phyloP scores from a whole-genome alignment of 106 monocot species.

The Vanilla planifolia region DNA sequence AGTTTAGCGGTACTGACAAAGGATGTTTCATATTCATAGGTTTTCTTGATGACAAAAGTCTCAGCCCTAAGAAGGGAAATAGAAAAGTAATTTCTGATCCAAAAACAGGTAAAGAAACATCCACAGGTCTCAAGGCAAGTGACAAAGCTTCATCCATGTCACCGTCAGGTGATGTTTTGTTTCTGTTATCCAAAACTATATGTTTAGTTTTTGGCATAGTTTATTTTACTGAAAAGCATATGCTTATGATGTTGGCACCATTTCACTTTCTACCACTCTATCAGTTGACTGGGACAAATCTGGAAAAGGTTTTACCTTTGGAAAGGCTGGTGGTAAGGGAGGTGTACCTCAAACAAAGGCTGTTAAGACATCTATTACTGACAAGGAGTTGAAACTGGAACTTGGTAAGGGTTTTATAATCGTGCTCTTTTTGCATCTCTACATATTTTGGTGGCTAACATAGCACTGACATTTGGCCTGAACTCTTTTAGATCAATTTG shows the following conservation, averaged over 20 bases:
- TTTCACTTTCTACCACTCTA: conserved; percentile 11
- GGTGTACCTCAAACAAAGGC: conserved; percentile 16
- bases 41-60: conserved; percentile 25
- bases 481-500: too few relatives aligned
- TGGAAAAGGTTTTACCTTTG: conserved; percentile 25
- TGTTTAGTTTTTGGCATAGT: background rate
- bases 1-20: background rate
- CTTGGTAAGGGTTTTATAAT: conserved; percentile 31
- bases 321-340: conserved; percentile 46
- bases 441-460: too few relatives aligned
- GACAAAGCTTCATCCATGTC: conserved; percentile 18
- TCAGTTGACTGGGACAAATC: conserved; percentile 30
- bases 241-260: background rate
- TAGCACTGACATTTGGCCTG: too few relatives aligned
- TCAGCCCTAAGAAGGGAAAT: conserved; percentile 17
- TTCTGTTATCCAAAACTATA: background rate
- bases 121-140: conserved; percentile 18
- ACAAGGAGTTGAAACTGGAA: conserved; percentile 51
- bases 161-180: conserved; percentile 23
- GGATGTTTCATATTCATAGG: conserved; percentile 17
- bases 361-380: conserved; percentile 16
- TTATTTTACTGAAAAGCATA: background rate
- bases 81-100: conserved; percentile 21
- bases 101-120: conserved; percentile 26
- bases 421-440: conserved; percentile 1